Percentiles rank a stretch among this genome's conserved stretches.
phyloP scores from a whole-genome alignment of 2,329 filamentous ascomycete genomes.

The Aspergillus fumigatus region DNA sequence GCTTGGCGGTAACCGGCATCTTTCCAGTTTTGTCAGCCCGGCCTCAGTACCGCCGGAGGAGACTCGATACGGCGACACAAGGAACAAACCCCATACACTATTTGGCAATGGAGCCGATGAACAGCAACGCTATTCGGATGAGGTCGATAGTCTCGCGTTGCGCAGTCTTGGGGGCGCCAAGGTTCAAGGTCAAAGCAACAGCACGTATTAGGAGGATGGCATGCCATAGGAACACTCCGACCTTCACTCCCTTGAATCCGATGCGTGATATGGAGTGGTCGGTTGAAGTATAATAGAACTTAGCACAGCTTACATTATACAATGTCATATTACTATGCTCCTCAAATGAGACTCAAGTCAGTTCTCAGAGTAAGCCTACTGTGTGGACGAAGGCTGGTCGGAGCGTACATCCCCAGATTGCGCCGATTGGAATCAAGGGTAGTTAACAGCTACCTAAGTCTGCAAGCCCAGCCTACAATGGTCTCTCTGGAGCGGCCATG shows the following conservation, averaged over 20 bases:
- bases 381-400: not conserved
- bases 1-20: slow-evolving; percentile 42
- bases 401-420: not conserved
- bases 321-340: not conserved
- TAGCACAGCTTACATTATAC: not conserved
- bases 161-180: slow-evolving; percentile 32
- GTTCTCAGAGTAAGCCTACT: not conserved
- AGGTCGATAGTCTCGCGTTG: slow-evolving; percentile 38
- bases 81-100: slow-evolving; percentile 27
- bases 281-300: not conserved
- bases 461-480: not conserved
- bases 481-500: not conserved
- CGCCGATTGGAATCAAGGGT: not conserved
- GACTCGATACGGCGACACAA: slow-evolving; percentile 31
- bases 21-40: slow-evolving; percentile 44
- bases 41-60: slow-evolving; percentile 43
- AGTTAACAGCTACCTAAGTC: too few species aligned
- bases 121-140: slow-evolving; percentile 22
- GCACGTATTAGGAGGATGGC: not conserved
- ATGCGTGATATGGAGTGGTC: not conserved
- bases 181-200: slow-evolving; percentile 3
- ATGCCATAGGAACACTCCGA: not conserved
- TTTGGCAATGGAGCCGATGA: slow-evolving; percentile 32
- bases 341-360: not conserved
- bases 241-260: not conserved